Base-by-base conservation (phyloP, 2,329 filamentous ascomycete genomes). In the Nemania sp. region DNA sequence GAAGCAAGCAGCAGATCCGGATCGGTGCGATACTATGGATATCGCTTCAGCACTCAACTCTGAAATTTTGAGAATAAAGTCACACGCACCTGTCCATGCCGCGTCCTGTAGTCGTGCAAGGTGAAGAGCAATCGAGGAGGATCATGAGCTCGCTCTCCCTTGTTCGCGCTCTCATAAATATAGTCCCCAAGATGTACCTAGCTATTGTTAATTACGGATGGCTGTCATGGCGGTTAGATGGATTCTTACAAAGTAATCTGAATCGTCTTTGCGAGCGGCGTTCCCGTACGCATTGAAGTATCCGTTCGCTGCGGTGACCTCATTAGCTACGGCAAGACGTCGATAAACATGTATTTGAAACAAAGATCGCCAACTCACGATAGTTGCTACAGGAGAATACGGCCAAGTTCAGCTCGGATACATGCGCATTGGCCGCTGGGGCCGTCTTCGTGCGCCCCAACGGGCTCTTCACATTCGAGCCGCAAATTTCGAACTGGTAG, bases 111-210 rank as follows among this genome's bases (percentile, higher is more conserved):
- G 61, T 81, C 78, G 47, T 77, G 68, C 1, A 79, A 68, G 59
- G 73, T 72, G 59, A 74, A 76, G 59, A 73, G 66, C 20, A 67
- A 67, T 40, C 67, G 67, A 39, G 60, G 65, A 13, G 66, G 69
- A 39, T 66, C 54, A 17, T 68, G 65, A 63, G 73, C 68, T 68
- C 69, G 59, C 61, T 73, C 69, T 12, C 69, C 71, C 49, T 61
- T 54, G 1, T 67, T 68, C 42, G 78, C 75, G 47, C 82, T 83
- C 67, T 90, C 87, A 69, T 91, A 90, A 60, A 90, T 88, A 69
- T 86, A 87, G 71, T 87, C 80, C 13, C 79, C 78, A 13, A 74
- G 66, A 29, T 71, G 68, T 51, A 73, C 60, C 72, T 68, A 58
- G 18, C 29, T 34, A 32, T 51, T n/a, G 37, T 63, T 39, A 51